Base-by-base conservation (phyloP, 2,329 filamentous ascomycete species). In the Tolypocladium pustulatum region DNA sequence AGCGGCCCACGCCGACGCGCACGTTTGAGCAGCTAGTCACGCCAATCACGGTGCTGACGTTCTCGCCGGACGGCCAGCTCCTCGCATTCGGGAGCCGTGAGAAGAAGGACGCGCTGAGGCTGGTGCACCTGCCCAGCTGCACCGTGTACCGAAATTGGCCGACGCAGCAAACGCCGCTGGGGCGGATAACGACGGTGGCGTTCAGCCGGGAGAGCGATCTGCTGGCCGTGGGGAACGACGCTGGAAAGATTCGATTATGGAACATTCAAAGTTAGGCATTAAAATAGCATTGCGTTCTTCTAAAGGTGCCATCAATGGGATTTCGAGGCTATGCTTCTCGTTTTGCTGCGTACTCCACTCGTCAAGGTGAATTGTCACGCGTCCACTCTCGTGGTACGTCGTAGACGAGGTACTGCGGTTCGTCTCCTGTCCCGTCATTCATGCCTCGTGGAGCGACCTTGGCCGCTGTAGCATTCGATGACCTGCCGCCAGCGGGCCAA, bases 91-190 rank as follows among this genome's bases (percentile, higher is more conserved):
- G 86, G 46, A 95, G 90, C 73, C 83, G 83, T 62, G 89, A 89
- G 81, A 96, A 96, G 80, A 88, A 88, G 70, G 91, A 97, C 74
- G 90, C 92, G 0, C 75, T 99, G 71, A 82, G 89, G 67, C 76
- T 99, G 64, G 91, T 93, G 37, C 94, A 99, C 73, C 76, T 99
- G 65, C 92, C 93, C 0, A 92, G 84, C 65, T 96, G 91, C 72
- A 96, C 91, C 1, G 90, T 97, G 25, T 99, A 94, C 79, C 86
- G 87, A 67, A 99, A 99, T 74, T 99, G 94, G 94, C 94, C 94
- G 30, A 99, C 93, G 57, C 84, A 86, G 63, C 87, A 89, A 71
- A 99, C 94, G 59, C 91, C 92, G 0, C 74, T 99, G 61, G 94
- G 94, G 0, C 81, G 91, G 60, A 86, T 97, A 64, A 89, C 90